A percentile compares a stretch with the other conserved stretches of the same genome.
These are phyloP conservation scores for Carex kokanica DNA, from an alignment of 176 grass and related monocot genomes.

Conservation along the genomic window DNA sequence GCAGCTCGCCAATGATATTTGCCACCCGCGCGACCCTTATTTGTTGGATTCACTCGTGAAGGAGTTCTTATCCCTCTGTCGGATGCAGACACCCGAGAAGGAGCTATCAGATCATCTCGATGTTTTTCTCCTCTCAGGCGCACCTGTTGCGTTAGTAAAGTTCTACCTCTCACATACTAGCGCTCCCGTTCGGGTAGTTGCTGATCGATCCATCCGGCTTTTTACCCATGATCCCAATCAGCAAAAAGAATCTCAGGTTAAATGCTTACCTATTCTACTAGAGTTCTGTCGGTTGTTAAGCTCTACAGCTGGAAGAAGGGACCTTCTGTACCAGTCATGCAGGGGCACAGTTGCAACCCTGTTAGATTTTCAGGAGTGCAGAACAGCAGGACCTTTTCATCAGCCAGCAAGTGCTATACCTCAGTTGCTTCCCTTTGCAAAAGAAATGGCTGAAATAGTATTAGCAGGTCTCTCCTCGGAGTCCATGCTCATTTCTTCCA, in stretches of 20 bases:
- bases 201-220: slow-evolving; percentile 51
- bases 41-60: slow-evolving; percentile 57
- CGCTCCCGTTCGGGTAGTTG: slow-evolving; percentile 11
- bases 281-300: slow-evolving; percentile 64
- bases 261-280: slow-evolving; percentile 49
- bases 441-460: slow-evolving; percentile 44
- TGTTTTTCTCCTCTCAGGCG: slow-evolving; percentile 62
- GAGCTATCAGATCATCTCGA: slow-evolving; percentile 41
- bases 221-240: slow-evolving; percentile 38
- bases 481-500: slow-evolving; percentile 37
- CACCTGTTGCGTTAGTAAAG: slow-evolving; percentile 57
- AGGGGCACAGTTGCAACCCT: slow-evolving; percentile 49
- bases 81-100: neutral
- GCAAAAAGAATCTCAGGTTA: slow-evolving; percentile 32
- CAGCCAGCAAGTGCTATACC: slow-evolving; percentile 47
- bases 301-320: slow-evolving; percentile 35
- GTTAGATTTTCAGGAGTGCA: slow-evolving; percentile 30
- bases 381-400: slow-evolving; percentile 11
- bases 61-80: slow-evolving; percentile 44
- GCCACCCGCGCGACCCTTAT: slow-evolving; percentile 17
- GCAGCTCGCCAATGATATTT: slow-evolving; percentile 78
- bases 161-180: slow-evolving; percentile 50
- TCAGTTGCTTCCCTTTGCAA: slow-evolving; percentile 60
- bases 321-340: slow-evolving; percentile 57
- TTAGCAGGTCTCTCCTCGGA: slow-evolving; percentile 45